Evolutionary conservation across 73 alveolate species (phyloP), one percentile per base, ranked within the genome.

Genomic region (Paramecium bursaria): DNA sequence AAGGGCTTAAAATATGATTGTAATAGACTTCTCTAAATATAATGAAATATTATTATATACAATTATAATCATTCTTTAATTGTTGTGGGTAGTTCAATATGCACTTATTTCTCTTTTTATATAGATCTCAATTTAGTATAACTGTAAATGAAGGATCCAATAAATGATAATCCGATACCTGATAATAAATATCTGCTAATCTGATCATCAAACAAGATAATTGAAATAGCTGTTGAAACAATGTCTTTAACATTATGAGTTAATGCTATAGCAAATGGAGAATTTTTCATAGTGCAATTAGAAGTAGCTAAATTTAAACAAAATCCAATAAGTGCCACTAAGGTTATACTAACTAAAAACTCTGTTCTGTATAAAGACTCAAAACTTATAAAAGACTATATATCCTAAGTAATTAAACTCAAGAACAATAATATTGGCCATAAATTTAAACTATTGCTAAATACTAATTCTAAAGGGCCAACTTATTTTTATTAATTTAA

Each of bases 231-330:
- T 2, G 76, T 57, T 11, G 76, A 57, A 57, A 57, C 26, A 3
- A 57, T 57, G 3, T 57, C 76, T 57, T 57, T 57, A 7, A 57
- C 31, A 57, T 57, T 57, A 27, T 57, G 76, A 27, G 76, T 57
- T 57, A 57, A 57, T 2, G 76, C 76, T 11, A 57, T 57, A 0
- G 76, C 76, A 57, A 57, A 57, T 26, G 76, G 76, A n/a, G 76
- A 57, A 14, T 57, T 57, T 29, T 57, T 57, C 76, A 57, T 57
- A 10, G 76, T 57, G 14, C 76, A 57, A 29, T 57, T 57, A 57
- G 26, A 26, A 7, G 76, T 57, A 27, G 76, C 76, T 26, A 57
- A 23, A 57, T 57, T 57, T 57, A 57, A 57, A 13, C 26, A 57
- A 50, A 57, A 57, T 26, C 76, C 76, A 57, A 57, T 25, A 13